A percentile compares a stretch with the other conserved stretches of the same genome.
phyloP scores from a whole-genome alignment of 2,329 filamentous ascomycete species.

The Apiospora kogelbergensis region DNA sequence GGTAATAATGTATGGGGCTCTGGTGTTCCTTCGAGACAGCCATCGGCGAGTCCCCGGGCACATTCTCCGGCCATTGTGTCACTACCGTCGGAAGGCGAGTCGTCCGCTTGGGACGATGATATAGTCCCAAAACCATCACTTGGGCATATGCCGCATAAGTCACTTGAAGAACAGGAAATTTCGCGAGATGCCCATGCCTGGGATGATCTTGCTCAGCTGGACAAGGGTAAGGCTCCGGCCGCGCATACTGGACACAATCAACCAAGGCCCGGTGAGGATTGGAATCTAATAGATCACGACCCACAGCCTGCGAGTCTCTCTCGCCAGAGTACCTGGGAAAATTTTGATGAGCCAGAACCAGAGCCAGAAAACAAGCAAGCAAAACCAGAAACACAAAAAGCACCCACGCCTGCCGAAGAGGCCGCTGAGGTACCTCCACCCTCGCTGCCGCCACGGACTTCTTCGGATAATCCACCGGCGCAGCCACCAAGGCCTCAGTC shows the following conservation, averaged over 20 bases:
- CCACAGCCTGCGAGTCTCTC: slow-evolving; percentile 32
- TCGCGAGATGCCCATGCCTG: slow-evolving; percentile 47
- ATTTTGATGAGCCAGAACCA: slow-evolving; percentile 32
- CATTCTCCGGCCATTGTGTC: slow-evolving; percentile 36
- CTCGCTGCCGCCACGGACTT: slow-evolving; percentile 38
- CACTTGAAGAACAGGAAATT: slow-evolving; percentile 32
- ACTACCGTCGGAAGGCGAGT: slow-evolving; percentile 38
- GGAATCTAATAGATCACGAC: slow-evolving; percentile 50
- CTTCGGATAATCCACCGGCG: slow-evolving; percentile 22
- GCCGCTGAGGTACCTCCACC: slow-evolving; percentile 27
- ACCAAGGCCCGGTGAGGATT: slow-evolving; percentile 39
- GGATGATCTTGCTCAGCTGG: slow-evolving; percentile 44
- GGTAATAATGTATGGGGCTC: slow-evolving; percentile 38
- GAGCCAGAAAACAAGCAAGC: slow-evolving; percentile 25
- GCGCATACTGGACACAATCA: slow-evolving; percentile 15
- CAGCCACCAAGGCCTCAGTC: slow-evolving; percentile 41
- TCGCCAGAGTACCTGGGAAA: slow-evolving; percentile 39
- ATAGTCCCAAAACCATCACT: slow-evolving; percentile 27
- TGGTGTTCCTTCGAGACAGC: slow-evolving; percentile 27
- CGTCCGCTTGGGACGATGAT: slow-evolving; percentile 40
- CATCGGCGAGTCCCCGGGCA: slow-evolving; percentile 29
- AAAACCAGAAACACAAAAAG: slow-evolving; percentile 10
- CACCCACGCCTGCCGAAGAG: not conserved
- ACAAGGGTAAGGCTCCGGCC: slow-evolving; percentile 42
- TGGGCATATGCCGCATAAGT: slow-evolving; percentile 20